Base-by-base conservation (phyloP, 2,329 filamentous ascomycete genomes). In the Hansfordia pulvinata region DNA sequence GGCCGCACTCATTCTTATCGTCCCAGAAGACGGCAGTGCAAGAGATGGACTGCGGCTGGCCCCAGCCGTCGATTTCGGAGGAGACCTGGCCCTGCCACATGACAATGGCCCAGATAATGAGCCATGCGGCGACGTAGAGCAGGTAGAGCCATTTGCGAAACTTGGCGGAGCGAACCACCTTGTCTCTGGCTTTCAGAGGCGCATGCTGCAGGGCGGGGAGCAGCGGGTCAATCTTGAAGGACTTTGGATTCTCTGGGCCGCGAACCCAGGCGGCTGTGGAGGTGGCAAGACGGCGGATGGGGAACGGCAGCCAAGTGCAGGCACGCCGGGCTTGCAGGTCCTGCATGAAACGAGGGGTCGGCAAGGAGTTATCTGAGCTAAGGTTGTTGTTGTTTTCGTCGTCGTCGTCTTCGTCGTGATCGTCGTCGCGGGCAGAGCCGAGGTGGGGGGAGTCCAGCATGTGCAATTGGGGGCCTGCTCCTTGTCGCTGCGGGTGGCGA, bases 21-120 rank as follows among this genome's bases (percentile, higher is more conserved):
- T 58, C 63, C 79, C 81, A 90, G 43, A 80, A 82, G 10, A 73
- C 66, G 28, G 67, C 62, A 9, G 66, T 69, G 47, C 82, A 90
- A 17, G 69, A 58, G 22, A 88, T 69, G 28, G 64, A 60, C 29
- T 65, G 60, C 0, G 80, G 78, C 23, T 55, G 59, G 10, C 78
- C 80, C 56, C 76, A 81, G 25, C 68, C 74, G 10, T 64, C 64
- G 29, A 88, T 67, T 35, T 79, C 70, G 14, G 67, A 60, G 2
- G 62, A 57, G 22, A 58, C 40, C 4, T 69, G 64, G 28, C 76
- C 76, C 32, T 66, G 60, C 39, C 74, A 68, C 50, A 81, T 64
- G 14, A 88, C 67, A 21, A 84, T 46, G 13, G 67, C 62, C 47
- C 86, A 88, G 1, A 67, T 63, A 26, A 81, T 45, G 10, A 83